Base-by-base conservation (phyloP, 2,329 filamentous ascomycete species). In the Fusarium sp. region DNA sequence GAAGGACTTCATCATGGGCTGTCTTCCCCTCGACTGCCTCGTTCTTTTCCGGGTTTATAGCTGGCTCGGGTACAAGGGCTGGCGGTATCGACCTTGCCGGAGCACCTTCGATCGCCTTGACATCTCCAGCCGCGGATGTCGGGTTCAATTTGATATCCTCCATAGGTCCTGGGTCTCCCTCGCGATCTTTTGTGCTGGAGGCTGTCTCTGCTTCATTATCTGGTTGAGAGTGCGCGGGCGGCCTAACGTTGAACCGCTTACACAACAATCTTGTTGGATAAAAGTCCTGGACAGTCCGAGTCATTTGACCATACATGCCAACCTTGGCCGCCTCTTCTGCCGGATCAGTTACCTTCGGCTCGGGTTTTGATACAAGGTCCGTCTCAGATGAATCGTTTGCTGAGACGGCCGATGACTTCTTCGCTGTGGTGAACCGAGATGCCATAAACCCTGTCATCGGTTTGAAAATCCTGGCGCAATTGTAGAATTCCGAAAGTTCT, bases 371-470 rank as follows among this genome's bases (percentile, higher is more conserved):
- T 4, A 79, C 38, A 13, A 76, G 52, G 20, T 78, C 78, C 6
- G 61, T 58, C 18, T 50, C 63, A 24, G 49, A 18, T n/a, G 48
- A 44, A 14, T 54, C 58, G n/a, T 63, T 66, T 17, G 65, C 52
- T 13, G 78, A 74, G 2, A 74, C 58, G 9, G 76, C 63, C 7
- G 80, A 74, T 10, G 80, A 72, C 0, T 86, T 83, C 10, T 88
- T 88, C 1, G 90, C 88, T 3, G 92, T 91, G 0, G 94, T 98
- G 78, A 99, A 99, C 0, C 95, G 90, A 20, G 92, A 94, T 17
- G 95, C 96, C 94, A 99, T 98, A 67, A 93, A 86, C 0, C 94
- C 94, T 3, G 92, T 93, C 82, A 97, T 93, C 1, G 96, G 96
- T 77, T 93, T 95, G 83, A 98, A 99, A 20, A 98, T 88, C 62